phyloP scores from a whole-genome alignment of 2,329 filamentous ascomycete genomes.

The Aspergillus sp. region DNA sequence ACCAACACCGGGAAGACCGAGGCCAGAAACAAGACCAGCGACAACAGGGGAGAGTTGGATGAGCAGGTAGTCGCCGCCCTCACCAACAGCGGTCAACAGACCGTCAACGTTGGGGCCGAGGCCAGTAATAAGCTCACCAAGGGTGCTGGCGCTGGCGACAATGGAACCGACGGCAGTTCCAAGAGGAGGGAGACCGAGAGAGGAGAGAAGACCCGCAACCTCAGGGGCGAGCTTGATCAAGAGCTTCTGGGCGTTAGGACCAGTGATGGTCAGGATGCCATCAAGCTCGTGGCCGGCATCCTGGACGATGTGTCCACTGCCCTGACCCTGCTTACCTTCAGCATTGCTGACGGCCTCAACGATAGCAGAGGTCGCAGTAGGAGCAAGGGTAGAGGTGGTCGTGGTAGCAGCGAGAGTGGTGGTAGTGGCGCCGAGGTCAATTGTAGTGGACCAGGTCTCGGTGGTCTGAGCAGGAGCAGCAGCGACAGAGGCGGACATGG shows the following conservation, averaged over 20 bases:
- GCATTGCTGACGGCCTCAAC: neutral
- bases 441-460: conserved; percentile 11
- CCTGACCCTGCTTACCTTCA: conserved; percentile 1
- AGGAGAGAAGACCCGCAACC: conserved; percentile 24
- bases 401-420: conserved; percentile 7
- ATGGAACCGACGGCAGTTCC: conserved; percentile 28
- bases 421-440: conserved; percentile 13
- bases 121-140: conserved; percentile 28
- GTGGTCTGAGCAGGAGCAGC: conserved; percentile 22
- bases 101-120: conserved; percentile 25
- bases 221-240: conserved; percentile 32
- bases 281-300: conserved; percentile 26
- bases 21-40: conserved; percentile 17
- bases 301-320: conserved; percentile 26
- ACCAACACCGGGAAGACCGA: conserved; percentile 12
- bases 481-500: conserved; percentile 22
- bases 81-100: conserved; percentile 31
- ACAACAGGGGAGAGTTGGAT: conserved; percentile 26
- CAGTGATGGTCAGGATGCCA: conserved; percentile 29
- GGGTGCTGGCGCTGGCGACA: conserved; percentile 15
- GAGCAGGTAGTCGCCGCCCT: conserved; percentile 31
- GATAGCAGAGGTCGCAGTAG: no score
- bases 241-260: conserved; percentile 28
- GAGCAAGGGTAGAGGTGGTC: neutral
- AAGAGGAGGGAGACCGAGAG: conserved; percentile 27